Base-by-base conservation (phyloP, 768 basidiomycete species). In the Psilocybe azurescens region DNA sequence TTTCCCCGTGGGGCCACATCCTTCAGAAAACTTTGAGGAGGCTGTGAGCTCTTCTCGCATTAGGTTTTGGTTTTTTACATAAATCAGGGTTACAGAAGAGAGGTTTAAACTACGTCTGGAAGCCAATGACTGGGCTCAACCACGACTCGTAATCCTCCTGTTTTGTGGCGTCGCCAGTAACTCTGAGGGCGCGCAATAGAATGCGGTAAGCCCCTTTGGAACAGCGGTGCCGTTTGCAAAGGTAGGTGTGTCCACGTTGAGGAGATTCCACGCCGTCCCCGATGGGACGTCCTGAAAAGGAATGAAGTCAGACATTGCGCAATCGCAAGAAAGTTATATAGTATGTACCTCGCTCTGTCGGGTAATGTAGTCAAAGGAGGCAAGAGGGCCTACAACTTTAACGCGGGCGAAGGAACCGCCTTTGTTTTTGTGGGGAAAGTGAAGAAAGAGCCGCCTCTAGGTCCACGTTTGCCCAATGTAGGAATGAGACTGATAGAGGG, bases 121-220 rank as follows among this genome's bases (percentile, higher is more conserved):
- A 70, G 81, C 87, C 63, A 83, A 77, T 64, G 54, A 81, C 70
- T 6, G 80, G 79, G 60, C 81, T 81, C 59, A 82, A 68, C 78
- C 77, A 84, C 52, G 76, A 78, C 55, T 84, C 82, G 53, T 77
- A 83, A 64, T 83, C 80, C 24, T 72, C 74, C 61, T 82, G 75
- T 18, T 72, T 77, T 13, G 65, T 72, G 20, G 77, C 70, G 60
- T 83, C 64, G 0, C 81, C 82, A 8, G 81, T 81, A 4, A 82
- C 81, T 52, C 65, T 75, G 54, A 83, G 63, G 0, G 79, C 78
- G 3, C 81, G 75, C 5, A 82, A 49, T 20, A 83, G 72, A 33
- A 79, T 28, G 38, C 77, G 74, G 66, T 81, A 83, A 5, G 63
- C 0, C 83, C 82, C 59, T 79, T 79, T 1, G 79, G 72, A 24